Evolutionary conservation across 768 basidiomycete genomes (phyloP), one percentile per base, ranked within the genome.

Genomic region (Hirschioporus abietinus): DNA sequence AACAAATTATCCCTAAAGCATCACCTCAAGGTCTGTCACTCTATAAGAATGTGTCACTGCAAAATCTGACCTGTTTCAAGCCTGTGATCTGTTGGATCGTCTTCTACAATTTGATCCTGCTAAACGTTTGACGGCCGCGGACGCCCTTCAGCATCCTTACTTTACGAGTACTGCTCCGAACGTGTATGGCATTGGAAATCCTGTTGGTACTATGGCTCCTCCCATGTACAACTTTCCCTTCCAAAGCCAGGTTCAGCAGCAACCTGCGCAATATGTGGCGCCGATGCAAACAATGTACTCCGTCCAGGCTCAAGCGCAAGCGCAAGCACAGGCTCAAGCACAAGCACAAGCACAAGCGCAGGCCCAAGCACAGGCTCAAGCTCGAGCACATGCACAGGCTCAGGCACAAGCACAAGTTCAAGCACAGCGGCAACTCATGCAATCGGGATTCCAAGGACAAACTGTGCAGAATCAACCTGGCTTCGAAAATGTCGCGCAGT

Each of bases 61-160:
- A 25, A 24, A 63, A 6, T 7, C 36, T 17, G 63, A 63, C 67
- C 65, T 60, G 63, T 27, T 66, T 34, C 34, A 70, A 82, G 96
- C 96, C 25, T 86, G 98, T 74, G 95, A 98, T 77, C 85, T 99
- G 1, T 88, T 99, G 59, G 97, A 99, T 76, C 88, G 90, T 62
- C 87, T 99, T 59, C 86, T 99, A 61, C 95, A 98, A 73, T 99
- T 99, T 73, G 97, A 99, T 74, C 97, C 97, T 1, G 83, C 89
- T 30, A 91, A 94, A 72, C 90, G 97, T 65, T 88, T 96, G 60
- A 92, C 94, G 15, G 96, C 96, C 26, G 88, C 89, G 10, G 92
- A 98, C 60, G 95, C 96, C 0, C 85, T 99, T 66, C 86, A 84
- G 8, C 97, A 99, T 72, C 92, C 94, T 0, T 98, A 98, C 77